Conservation (phyloP, 1,139 yeast genomes). For the Suhomyces bribrorum region DNA sequence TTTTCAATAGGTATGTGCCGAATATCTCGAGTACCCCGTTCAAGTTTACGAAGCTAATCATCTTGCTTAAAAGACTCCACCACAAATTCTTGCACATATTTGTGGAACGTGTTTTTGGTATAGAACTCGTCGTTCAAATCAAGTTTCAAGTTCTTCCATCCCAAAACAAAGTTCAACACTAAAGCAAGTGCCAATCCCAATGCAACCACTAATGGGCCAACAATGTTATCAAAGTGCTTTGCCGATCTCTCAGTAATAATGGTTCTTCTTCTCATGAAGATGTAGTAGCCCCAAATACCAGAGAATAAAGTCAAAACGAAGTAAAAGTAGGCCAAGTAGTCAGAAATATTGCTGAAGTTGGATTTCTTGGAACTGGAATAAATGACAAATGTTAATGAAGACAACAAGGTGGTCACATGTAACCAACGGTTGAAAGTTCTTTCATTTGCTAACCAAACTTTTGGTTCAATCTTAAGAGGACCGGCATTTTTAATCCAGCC, state of each 20-base stretch:
- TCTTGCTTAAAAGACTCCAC: constrained; percentile 12
- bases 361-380: constrained; percentile 74
- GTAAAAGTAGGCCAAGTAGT: constrained; percentile 71
- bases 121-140: constrained; percentile 34
- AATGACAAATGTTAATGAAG: constrained; percentile 84
- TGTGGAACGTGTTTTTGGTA: constrained; percentile 36
- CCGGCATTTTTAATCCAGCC: constrained; percentile 83
- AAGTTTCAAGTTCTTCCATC: constrained; percentile 42
- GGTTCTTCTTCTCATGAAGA: constrained; percentile 68
- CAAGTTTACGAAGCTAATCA: too few species aligned
- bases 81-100: constrained; percentile 36
- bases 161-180: constrained; percentile 68
- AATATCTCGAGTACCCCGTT: too few species aligned
- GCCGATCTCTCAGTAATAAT: constrained; percentile 82
- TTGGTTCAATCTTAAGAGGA: constrained; percentile 91
- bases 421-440: constrained; percentile 97
- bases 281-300: constrained; percentile 86
- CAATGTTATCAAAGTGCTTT: constrained; percentile 80
- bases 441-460: constrained; percentile 98
- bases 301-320: constrained; percentile 79
- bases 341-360: constrained; percentile 57
- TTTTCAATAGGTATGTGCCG: neutral
- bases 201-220: constrained; percentile 85
- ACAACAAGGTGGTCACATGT: constrained; percentile 82
- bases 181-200: constrained; percentile 67